Evolutionary conservation across 192 early-diverging fungal species (phyloP).

Genomic region (Spizellomyces punctatus): DNA sequence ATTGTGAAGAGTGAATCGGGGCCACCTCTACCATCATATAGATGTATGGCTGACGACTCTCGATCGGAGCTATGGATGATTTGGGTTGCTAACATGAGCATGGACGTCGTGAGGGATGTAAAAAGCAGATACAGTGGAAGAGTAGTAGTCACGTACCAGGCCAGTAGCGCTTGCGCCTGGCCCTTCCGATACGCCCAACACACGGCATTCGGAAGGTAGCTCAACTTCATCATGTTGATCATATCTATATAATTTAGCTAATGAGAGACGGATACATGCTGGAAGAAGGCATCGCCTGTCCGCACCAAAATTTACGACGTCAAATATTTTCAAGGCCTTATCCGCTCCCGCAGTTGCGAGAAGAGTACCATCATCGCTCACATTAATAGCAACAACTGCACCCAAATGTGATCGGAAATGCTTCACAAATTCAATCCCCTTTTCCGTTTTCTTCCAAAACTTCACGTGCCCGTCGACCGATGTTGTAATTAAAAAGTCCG

Average conservation of each 20-base stretch:
- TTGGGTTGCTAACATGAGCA: not conserved
- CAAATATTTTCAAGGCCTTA: constrained; percentile 90
- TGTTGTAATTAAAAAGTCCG: constrained; percentile 92
- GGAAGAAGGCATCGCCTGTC: not conserved
- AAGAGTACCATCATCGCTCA: constrained; percentile 69
- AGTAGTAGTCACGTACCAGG: constrained; percentile 57
- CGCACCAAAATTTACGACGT: constrained; percentile 92
- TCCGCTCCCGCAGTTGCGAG: constrained; percentile 84
- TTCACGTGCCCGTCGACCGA: constrained; percentile 97
- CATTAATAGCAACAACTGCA: constrained; percentile 51
- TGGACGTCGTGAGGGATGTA: not conserved
- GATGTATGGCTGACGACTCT: constrained; percentile 67
- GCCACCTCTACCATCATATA: constrained; percentile 80
- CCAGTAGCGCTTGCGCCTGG: constrained; percentile 82
- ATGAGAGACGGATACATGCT: not conserved
- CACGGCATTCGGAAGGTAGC: constrained; percentile 72
- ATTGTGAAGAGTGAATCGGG: constrained; percentile 67
- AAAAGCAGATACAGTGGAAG: not conserved
- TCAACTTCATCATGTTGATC: constrained; percentile 90
- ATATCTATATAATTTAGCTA: constrained; percentile 68
- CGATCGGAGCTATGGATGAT: constrained; percentile 68
- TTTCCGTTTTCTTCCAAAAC: constrained; percentile 95
- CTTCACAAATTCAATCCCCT: constrained; percentile 98
- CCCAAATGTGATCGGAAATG: constrained; percentile 90
- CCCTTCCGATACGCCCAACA: constrained; percentile 86